Evolutionary conservation across 352 stramenopile genomes (phyloP).

Genomic region (Globisporangium emineosum): DNA sequence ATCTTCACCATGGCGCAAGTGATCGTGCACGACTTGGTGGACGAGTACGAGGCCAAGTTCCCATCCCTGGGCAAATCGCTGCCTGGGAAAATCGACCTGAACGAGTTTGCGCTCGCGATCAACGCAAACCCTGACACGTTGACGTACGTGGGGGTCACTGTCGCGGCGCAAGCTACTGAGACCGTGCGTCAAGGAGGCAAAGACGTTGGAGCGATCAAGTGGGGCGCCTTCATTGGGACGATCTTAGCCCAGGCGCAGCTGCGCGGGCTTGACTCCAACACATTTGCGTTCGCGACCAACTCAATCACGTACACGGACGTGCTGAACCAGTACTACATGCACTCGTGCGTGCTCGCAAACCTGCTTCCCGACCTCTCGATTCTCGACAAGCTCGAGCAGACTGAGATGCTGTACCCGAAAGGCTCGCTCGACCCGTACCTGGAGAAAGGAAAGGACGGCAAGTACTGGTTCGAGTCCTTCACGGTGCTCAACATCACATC

Average conservation of each 20-base stretch:
- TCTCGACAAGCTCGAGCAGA: neutral
- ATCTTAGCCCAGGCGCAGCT: neutral
- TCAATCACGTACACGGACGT: neutral
- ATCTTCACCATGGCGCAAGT: neutral
- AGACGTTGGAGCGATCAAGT: neutral
- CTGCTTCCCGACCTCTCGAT: neutral
- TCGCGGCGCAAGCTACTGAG: neutral
- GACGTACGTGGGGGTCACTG: neutral
- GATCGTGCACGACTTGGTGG: neutral
- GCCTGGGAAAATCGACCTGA: constrained; percentile 1
- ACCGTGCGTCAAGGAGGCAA: neutral
- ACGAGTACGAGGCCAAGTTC: neutral
- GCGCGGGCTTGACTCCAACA: neutral
- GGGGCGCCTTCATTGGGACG: neutral
- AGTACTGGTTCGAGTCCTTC: constrained; percentile 7
- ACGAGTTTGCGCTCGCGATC: constrained; percentile 2
- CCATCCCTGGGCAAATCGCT: neutral
- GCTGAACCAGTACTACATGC: constrained; percentile 8
- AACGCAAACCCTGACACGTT: neutral
- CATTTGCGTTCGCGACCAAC: neutral
- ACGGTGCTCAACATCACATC: constrained; percentile 4
- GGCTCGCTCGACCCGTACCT: constrained; percentile 1
- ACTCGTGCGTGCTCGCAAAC: neutral
- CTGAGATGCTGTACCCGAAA: neutral
- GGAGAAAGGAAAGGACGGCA: neutral